Percentiles rank a stretch among this genome's conserved stretches.
Conservation (phyloP, 164 flowering plant genomes). For the Vitis vinifera region DNA sequence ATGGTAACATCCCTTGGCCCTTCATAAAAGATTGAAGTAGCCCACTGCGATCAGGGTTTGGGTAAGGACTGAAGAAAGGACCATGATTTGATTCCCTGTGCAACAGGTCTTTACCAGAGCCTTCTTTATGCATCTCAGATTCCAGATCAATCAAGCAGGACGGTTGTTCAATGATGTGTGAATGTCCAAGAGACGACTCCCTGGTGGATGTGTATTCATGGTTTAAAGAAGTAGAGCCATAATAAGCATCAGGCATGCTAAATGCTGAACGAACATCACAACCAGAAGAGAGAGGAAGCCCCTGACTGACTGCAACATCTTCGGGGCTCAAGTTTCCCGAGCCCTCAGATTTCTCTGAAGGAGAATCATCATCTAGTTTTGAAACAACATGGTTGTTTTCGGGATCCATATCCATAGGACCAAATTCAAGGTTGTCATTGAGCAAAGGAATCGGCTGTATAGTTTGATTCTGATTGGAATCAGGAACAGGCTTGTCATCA, state of each 20-base stretch:
- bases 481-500: conserved; percentile 17
- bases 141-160: conserved; percentile 47
- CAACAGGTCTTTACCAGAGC: conserved; percentile 22
- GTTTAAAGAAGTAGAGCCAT: conserved; percentile 31
- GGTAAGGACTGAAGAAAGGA: conserved; percentile 38
- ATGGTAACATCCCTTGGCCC: conserved; percentile 36
- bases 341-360: conserved; percentile 26
- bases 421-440: conserved; percentile 20
- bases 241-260: conserved; percentile 34
- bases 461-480: conserved; percentile 18
- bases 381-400: conserved; percentile 11
- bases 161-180: conserved; percentile 27
- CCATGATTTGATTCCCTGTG: conserved; percentile 23
- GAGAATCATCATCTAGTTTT: conserved; percentile 19
- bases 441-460: conserved; percentile 24
- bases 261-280: conserved; percentile 49
- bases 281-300: conserved; percentile 28
- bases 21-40: conserved; percentile 52
- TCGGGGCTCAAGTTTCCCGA: conserved; percentile 25
- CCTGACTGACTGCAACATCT: conserved; percentile 27
- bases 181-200: conserved; percentile 40
- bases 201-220: conserved; percentile 36
- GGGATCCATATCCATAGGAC: conserved; percentile 19
- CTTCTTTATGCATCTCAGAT: conserved; percentile 31
- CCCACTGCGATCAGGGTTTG: conserved; percentile 48